phyloP scores from a whole-genome alignment of 306 rosid genomes.

The Citrullus colocynthis region DNA sequence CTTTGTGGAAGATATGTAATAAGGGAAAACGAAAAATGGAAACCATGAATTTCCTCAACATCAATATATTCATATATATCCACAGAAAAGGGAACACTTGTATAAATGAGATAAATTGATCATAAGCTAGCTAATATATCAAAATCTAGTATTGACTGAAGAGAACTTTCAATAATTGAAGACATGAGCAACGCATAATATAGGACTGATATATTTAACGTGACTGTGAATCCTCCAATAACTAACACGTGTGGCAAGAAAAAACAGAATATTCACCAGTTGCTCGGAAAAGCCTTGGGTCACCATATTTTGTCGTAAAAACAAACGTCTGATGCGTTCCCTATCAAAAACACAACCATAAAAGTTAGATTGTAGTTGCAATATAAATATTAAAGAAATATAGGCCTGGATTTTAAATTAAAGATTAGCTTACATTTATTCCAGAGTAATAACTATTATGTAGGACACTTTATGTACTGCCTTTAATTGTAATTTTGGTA shows the following conservation, averaged over 20 bases:
- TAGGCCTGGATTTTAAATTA: no score
- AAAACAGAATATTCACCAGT: constrained; percentile 54
- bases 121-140: background rate
- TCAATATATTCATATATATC: background rate
- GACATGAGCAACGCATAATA: background rate
- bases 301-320: constrained; percentile 82
- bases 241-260: background rate
- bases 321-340: constrained; percentile 87
- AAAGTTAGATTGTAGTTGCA: background rate
- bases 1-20: background rate
- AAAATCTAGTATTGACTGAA: background rate
- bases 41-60: background rate
- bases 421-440: background rate
- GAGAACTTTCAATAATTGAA: background rate
- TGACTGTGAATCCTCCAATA: background rate
- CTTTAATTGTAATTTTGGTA: no score
- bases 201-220: background rate
- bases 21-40: background rate
- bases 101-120: background rate
- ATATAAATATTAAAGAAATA: background rate
- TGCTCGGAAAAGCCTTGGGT: constrained; percentile 87
- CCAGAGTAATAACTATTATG: background rate
- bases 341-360: constrained; percentile 29
- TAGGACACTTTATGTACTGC: no score
- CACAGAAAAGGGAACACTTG: background rate